Evolutionary conservation across 345 rosid species (phyloP).

Genomic region (Citrus trifoliata): DNA sequence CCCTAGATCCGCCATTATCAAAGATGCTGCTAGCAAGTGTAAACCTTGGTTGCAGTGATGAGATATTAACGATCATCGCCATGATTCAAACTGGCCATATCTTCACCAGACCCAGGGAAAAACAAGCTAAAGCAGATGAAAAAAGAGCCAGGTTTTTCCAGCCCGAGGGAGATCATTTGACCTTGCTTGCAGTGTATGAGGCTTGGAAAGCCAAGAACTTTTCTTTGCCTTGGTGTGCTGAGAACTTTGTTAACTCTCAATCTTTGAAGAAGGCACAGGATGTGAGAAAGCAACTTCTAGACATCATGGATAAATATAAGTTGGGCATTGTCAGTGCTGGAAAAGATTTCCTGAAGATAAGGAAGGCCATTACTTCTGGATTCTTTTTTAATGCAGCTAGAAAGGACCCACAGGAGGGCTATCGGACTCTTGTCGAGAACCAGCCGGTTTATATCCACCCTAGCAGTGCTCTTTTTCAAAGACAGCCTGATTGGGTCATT

Average conservation of each 20-base stretch:
- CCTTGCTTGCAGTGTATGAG: constrained; percentile 85
- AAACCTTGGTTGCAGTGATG: constrained; percentile 93
- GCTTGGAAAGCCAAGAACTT: constrained; percentile 91
- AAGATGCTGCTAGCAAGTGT: constrained; percentile 95
- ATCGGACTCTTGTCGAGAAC: constrained; percentile 76
- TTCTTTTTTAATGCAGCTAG: constrained; percentile 83
- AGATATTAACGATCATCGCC: constrained; percentile 81
- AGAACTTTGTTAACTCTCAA: constrained; percentile 77
- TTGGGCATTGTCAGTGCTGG: constrained; percentile 83
- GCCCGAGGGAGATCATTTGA: constrained; percentile 91
- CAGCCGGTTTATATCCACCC: constrained; percentile 89
- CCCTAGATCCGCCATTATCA: constrained; percentile 84
- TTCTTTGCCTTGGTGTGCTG: constrained; percentile 89
- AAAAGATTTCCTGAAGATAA: constrained; percentile 63
- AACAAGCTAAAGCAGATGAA: constrained; percentile 93
- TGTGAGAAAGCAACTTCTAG: constrained; percentile 85
- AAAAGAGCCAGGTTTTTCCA: constrained; percentile 88
- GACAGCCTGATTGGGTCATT: constrained; percentile 96
- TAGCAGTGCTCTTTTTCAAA: constrained; percentile 85
- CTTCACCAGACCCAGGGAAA: constrained; percentile 85
- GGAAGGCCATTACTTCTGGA: constrained; percentile 87
- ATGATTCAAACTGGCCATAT: constrained; percentile 92
- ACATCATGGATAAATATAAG: constrained; percentile 86
- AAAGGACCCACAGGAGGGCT: constrained; percentile 87
- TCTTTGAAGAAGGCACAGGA: constrained; percentile 82